Conservation (phyloP, 1,284 basidiomycete genomes). For the Tilletia indica region DNA sequence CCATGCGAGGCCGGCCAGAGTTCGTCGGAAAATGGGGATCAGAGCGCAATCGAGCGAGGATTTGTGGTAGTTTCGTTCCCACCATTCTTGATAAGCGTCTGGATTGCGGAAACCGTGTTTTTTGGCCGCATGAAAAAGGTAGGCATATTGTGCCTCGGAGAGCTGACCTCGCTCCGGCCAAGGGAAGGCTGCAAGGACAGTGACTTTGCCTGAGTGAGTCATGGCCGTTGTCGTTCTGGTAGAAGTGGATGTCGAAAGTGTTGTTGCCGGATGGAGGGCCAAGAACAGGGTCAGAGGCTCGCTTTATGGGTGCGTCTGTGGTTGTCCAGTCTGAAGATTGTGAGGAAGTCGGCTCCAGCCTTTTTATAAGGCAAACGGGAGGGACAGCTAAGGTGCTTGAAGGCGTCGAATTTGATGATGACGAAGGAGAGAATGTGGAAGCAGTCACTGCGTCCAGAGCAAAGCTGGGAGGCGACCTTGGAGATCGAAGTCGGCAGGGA, state of each 20-base stretch:
- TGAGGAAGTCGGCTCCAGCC: no score
- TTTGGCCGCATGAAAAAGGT: background rate
- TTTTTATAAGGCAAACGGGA: no score
- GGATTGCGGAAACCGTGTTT: background rate
- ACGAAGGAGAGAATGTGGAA: no score
- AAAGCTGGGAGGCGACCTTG: no score
- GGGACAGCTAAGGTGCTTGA: no score
- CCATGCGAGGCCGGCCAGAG: background rate
- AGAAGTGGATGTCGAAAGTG: no score
- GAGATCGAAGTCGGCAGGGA: no score
- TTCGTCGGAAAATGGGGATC: background rate
- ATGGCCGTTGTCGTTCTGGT: no score
- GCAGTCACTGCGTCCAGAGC: no score
- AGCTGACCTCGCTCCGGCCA: background rate
- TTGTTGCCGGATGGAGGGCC: background rate
- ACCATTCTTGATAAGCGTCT: background rate
- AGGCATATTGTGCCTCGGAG: background rate
- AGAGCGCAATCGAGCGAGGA: constrained; percentile 4
- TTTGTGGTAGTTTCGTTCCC: background rate
- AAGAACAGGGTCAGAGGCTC: background rate
- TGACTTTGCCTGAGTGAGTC: background rate
- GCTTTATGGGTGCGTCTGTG: no score
- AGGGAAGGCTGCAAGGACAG: background rate
- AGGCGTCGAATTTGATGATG: no score
- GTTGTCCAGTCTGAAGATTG: no score